Evolutionary conservation across 352 stramenopile genomes (phyloP), one percentile per base, ranked within the genome.

Genomic region (Phytophthora cryptogea): DNA sequence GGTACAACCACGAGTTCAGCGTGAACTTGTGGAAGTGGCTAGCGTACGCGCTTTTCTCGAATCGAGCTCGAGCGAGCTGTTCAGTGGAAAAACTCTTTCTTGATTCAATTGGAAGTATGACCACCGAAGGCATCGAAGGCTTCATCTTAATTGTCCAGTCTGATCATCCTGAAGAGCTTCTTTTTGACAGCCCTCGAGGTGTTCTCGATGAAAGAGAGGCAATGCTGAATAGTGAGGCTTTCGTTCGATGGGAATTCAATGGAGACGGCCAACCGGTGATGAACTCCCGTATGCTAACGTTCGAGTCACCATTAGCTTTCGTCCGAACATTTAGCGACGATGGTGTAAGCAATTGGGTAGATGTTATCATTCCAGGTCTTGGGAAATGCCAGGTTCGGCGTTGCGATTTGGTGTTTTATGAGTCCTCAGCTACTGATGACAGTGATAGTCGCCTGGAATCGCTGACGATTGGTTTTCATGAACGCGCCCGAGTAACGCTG

Each of bases 261-360:
- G 20, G 20, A 43, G 4, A 42, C 17, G 31, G 31, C 3, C 11
- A 53, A 23, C 41, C 41, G 9, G 41, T 47, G 16, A 10, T 47
- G 41, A 32, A 33, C 41, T 6, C 31, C n/a, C 31, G 32, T 42
- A 16, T 14, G 2, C 32, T 42, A 27, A 28, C n/a, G n/a, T 8
- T 16, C 5, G 10, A 48, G 17, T 39, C 36, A 8, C 13, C 27
- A 20, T 23, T 57, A 14, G 37, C 13, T 11, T 37, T 26, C 11
- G 26, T 57, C 41, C 49, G 49, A 1, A 57, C 49, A 23, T 57
- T 57, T 13, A 57, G 37, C 30, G 57, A 65, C 11, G 42, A 66
- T 33, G 58, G 28, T 32, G 20, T 44, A 5, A 60, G 50, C 13
- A 35, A 47, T 16, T 54, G 26, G 49, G 43, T 60, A 0, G 23